Conservation (phyloP, 1,284 basidiomycete genomes). For the Kwoniella shivajii region DNA sequence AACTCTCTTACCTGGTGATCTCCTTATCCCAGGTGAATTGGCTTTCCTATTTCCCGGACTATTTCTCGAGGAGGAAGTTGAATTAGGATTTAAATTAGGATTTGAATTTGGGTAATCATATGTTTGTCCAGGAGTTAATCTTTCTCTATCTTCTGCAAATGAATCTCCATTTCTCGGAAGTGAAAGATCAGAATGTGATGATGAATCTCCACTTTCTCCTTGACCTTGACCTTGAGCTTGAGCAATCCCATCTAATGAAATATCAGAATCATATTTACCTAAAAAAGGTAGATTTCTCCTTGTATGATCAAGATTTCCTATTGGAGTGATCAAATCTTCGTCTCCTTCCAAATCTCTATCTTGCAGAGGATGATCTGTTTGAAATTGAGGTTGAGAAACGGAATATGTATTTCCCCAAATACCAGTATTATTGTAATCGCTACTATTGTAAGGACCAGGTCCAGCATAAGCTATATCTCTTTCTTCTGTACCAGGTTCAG, state of each 20-base stretch:
- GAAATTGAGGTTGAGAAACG: neutral
- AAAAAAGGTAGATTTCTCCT: slow-evolving; percentile 1
- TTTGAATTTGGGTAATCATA: neutral
- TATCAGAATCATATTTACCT: neutral
- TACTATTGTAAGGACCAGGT: too few relatives aligned
- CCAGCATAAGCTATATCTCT: slow-evolving; percentile 16
- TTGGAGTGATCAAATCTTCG: neutral
- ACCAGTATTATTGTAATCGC: neutral
- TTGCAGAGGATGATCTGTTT: neutral
- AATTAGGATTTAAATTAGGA: neutral
- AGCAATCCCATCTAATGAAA: too few relatives aligned
- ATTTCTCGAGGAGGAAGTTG: neutral
- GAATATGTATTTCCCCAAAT: slow-evolving; percentile 11
- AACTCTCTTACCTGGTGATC: too few relatives aligned
- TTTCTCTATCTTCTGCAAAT: slow-evolving; percentile 14
- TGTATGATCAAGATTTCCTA: neutral
- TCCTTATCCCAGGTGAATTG: slow-evolving; percentile 1
- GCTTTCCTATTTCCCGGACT: neutral
- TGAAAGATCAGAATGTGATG: neutral
- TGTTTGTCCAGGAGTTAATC: slow-evolving; percentile 12
- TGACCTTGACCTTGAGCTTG: too few relatives aligned
- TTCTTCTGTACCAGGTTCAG: slow-evolving; percentile 6
- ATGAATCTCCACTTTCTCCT: neutral
- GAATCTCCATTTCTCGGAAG: neutral
- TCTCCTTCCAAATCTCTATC: too few relatives aligned